Percentiles rank a stretch among this genome's conserved stretches.
Conservation (phyloP, 2,329 filamentous ascomycete genomes). For the Chaetothyriales sp. region DNA sequence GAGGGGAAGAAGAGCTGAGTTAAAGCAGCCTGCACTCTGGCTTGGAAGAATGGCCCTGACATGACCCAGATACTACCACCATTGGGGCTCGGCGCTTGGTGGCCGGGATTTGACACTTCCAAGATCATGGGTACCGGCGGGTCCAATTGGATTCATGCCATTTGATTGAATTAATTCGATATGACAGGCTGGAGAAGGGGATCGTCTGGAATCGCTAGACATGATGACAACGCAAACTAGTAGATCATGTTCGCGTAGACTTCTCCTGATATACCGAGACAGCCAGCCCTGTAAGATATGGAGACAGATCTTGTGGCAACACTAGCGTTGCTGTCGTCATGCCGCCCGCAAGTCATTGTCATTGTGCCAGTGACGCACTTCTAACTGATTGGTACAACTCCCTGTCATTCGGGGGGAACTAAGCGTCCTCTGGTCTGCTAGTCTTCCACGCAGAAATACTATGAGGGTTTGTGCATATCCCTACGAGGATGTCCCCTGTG, state of each 20-base stretch:
- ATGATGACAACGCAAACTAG: background rate
- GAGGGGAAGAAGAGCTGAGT: slow-evolving; percentile 26
- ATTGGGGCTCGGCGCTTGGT: background rate
- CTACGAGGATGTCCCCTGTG: background rate
- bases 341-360: background rate
- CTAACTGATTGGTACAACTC: background rate
- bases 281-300: background rate
- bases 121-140: background rate
- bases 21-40: background rate
- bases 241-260: background rate
- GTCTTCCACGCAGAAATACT: too few relatives aligned
- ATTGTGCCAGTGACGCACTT: background rate
- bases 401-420: too few relatives aligned
- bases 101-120: background rate
- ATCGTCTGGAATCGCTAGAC: background rate
- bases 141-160: background rate
- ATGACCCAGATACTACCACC: background rate
- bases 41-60: background rate
- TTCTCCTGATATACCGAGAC: background rate
- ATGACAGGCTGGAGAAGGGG: background rate
- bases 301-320: background rate
- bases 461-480: background rate
- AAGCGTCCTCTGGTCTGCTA: too few relatives aligned
- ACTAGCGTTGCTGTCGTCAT: background rate
- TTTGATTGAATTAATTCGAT: background rate